Conservation (phyloP, 2,329 filamentous ascomycete genomes). For the Verticillium tricorpus region DNA sequence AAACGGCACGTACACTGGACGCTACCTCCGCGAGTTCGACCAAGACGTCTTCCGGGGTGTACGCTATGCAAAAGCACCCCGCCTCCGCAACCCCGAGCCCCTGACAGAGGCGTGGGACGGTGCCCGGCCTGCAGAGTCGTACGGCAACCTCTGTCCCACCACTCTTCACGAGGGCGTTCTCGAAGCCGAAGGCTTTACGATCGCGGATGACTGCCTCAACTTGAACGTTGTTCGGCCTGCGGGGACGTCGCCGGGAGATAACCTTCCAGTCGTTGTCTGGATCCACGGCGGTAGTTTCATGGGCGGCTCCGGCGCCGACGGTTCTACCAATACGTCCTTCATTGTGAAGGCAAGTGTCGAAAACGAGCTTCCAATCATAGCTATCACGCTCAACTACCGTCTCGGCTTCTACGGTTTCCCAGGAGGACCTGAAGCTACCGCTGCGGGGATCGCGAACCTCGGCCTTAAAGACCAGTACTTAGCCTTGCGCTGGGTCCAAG, state of each 20-base stretch:
- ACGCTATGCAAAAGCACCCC: conserved; percentile 40
- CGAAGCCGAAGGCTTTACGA: conserved; percentile 15
- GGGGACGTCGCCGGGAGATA: conserved; percentile 30
- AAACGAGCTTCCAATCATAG: conserved; percentile 42
- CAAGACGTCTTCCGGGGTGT: conserved; percentile 44
- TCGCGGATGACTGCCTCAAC: conserved; percentile 56
- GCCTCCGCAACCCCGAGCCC: conserved; percentile 45
- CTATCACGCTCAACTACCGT: conserved; percentile 44
- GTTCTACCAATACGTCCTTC: conserved; percentile 56
- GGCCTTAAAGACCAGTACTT: conserved; percentile 49
- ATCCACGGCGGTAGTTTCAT: conserved; percentile 40
- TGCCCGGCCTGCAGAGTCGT: conserved; percentile 33
- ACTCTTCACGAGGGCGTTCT: background rate
- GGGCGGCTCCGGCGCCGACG: conserved; percentile 27
- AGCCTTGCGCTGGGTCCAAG: conserved; percentile 47
- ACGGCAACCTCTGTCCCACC: conserved; percentile 35
- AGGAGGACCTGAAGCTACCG: conserved; percentile 26
- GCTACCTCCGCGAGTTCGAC: conserved; percentile 27
- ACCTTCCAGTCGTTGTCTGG: conserved; percentile 53
- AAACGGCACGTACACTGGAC: conserved; percentile 36
- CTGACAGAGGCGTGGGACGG: conserved; percentile 40
- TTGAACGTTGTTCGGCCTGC: conserved; percentile 56
- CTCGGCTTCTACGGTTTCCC: conserved; percentile 58
- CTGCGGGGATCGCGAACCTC: conserved; percentile 48
- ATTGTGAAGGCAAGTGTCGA: conserved; percentile 44